Conservation (phyloP, 2,329 filamentous ascomycete genomes). For the Alternaria angustiovoidea region DNA sequence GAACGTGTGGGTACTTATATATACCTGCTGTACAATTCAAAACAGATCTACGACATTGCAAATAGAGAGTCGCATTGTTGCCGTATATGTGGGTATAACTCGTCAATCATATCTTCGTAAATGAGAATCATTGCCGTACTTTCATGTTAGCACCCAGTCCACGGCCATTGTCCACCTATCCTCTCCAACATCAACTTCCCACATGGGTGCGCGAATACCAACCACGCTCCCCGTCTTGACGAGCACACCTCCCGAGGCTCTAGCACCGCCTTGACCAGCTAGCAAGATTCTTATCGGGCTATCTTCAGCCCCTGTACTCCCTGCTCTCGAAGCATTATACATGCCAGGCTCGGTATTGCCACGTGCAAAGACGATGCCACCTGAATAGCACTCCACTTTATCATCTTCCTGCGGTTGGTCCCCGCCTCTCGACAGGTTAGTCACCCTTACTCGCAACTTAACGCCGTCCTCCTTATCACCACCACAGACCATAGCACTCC, state of each 20-base stretch:
- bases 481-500: constrained; percentile 19
- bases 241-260: constrained; percentile 25
- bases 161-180: constrained; percentile 52
- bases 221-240: constrained; percentile 41
- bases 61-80: background rate
- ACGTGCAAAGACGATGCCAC: constrained; percentile 32
- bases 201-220: constrained; percentile 51
- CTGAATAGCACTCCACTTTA: constrained; percentile 29
- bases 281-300: constrained; percentile 34
- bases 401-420: background rate
- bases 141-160: constrained; percentile 50
- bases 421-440: background rate
- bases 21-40: background rate
- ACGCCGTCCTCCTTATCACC: constrained; percentile 39
- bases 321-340: constrained; percentile 23
- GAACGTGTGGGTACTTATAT: background rate
- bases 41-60: background rate
- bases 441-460: constrained; percentile 24
- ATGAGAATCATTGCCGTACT: background rate
- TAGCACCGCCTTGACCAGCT: constrained; percentile 37
- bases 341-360: constrained; percentile 25
- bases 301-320: background rate
- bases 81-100: background rate
- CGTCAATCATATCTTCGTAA: constrained; percentile 19
- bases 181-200: constrained; percentile 51